phyloP scores from a whole-genome alignment of 352 stramenopile genomes.

The Globisporangium apiculatum region DNA sequence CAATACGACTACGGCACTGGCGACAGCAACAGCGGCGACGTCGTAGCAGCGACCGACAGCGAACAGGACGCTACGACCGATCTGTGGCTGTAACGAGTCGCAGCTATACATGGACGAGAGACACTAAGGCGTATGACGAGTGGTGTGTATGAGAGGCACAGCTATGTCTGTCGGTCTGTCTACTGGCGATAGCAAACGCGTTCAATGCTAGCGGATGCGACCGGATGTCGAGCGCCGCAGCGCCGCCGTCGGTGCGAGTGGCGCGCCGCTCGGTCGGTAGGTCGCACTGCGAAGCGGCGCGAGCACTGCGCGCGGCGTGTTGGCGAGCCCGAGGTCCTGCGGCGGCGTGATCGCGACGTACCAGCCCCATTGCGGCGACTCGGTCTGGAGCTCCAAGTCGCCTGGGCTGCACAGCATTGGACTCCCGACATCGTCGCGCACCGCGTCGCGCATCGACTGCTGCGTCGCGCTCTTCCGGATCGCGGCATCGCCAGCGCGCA shows the following conservation, averaged over 20 bases:
- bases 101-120: no score
- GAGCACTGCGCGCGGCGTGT: conserved; percentile 13
- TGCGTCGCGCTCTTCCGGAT: conserved; percentile 10
- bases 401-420: not conserved
- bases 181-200: not conserved
- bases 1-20: not conserved
- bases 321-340: conserved; percentile 41
- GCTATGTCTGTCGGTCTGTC: not conserved
- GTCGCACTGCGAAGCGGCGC: no score
- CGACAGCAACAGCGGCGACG: not conserved
- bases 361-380: conserved; percentile 83
- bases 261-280: no score
- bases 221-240: conserved; percentile 32
- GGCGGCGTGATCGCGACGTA: conserved; percentile 83
- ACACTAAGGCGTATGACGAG: not conserved
- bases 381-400: conserved; percentile 29
- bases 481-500: not conserved
- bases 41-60: not conserved
- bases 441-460: conserved; percentile 8
- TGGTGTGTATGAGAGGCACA: not conserved
- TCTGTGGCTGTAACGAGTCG: not conserved
- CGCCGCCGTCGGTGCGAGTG: not conserved
- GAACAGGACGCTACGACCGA: not conserved
- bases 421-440: not conserved
- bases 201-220: conserved; percentile 15